A percentile compares a stretch with the other conserved stretches of the same genome.
Evolutionary conservation across 1,139 yeast genomes (phyloP).

Genomic region (Pichia inconspicua): DNA sequence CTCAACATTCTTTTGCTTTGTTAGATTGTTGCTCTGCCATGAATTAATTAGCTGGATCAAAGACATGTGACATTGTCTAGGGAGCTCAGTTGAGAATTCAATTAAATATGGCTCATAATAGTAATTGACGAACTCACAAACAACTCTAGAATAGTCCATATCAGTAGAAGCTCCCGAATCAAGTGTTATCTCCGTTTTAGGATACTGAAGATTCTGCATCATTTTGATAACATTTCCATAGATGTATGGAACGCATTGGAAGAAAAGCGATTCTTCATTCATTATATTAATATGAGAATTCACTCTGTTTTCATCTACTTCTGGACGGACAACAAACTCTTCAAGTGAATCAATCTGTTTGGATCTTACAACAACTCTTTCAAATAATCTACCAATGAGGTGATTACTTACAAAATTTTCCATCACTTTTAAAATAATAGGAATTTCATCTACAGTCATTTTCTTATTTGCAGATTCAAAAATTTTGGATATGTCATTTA

Average conservation of each 20-base stretch:
- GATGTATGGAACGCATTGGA: slow-evolving; percentile 29
- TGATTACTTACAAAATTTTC: slow-evolving; percentile 29
- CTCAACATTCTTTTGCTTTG: slow-evolving; percentile 21
- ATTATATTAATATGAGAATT: slow-evolving; percentile 22
- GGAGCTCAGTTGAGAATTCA: slow-evolving; percentile 27
- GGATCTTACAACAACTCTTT: slow-evolving; percentile 30
- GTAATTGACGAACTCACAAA: slow-evolving; percentile 27
- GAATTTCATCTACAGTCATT: slow-evolving; percentile 26
- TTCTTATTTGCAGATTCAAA: slow-evolving; percentile 21
- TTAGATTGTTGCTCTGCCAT: slow-evolving; percentile 24
- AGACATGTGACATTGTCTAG: slow-evolving; percentile 26
- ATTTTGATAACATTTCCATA: slow-evolving; percentile 21
- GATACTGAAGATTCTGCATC: slow-evolving; percentile 22
- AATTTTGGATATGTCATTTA: slow-evolving; percentile 23
- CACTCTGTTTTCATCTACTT: background rate
- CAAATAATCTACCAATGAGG: slow-evolving; percentile 28
- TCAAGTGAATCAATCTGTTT: slow-evolving; percentile 32
- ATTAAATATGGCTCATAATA: slow-evolving; percentile 28
- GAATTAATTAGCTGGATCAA: slow-evolving; percentile 19
- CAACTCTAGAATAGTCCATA: slow-evolving; percentile 25
- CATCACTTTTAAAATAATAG: slow-evolving; percentile 23
- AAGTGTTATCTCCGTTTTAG: slow-evolving; percentile 16
- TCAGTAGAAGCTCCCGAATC: slow-evolving; percentile 6
- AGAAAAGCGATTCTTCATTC: slow-evolving; percentile 27
- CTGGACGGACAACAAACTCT: background rate